phyloP scores from a whole-genome alignment of 2,329 filamentous ascomycete species.

The Aspergillus pseudoterreus region DNA sequence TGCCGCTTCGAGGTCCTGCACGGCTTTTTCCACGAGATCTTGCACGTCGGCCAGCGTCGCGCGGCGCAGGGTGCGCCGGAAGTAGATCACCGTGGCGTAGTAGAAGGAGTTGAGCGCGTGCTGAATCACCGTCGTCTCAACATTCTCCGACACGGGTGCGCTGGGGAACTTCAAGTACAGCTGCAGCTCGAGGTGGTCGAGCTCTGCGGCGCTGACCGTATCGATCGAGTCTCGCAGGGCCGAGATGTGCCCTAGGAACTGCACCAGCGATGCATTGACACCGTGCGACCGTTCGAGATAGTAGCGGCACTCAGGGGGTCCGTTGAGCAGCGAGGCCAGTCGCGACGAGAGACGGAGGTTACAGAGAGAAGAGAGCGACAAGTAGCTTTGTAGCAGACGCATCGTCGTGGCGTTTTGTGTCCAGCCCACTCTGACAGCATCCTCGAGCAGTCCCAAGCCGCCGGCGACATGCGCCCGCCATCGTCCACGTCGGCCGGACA shows the following conservation, averaged over 20 bases:
- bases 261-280: constrained; percentile 23
- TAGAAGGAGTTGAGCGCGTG: constrained; percentile 34
- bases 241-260: constrained; percentile 23
- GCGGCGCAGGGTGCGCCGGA: constrained; percentile 29
- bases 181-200: constrained; percentile 31
- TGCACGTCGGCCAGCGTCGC: constrained; percentile 23
- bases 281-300: constrained; percentile 28
- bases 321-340: constrained; percentile 18
- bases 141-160: constrained; percentile 17
- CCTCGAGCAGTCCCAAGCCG: constrained; percentile 18
- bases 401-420: constrained; percentile 11
- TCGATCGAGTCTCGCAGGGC: constrained; percentile 21
- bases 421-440: constrained; percentile 19
- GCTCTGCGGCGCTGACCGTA: constrained; percentile 12
- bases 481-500: constrained; percentile 23
- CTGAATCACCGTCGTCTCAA: constrained; percentile 16
- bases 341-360: constrained; percentile 22
- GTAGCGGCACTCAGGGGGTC: constrained; percentile 16
- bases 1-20: constrained; percentile 30
- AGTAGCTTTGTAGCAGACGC: constrained; percentile 24
- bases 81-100: constrained; percentile 34
- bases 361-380: constrained; percentile 27
- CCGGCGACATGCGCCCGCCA: constrained; percentile 23
- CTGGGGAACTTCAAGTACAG: constrained; percentile 25
- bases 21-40: constrained; percentile 28